Evolutionary conservation across 108 stramenopile species (phyloP), one percentile per base, ranked within the genome.

Genomic region (Cyclotella baltica): DNA sequence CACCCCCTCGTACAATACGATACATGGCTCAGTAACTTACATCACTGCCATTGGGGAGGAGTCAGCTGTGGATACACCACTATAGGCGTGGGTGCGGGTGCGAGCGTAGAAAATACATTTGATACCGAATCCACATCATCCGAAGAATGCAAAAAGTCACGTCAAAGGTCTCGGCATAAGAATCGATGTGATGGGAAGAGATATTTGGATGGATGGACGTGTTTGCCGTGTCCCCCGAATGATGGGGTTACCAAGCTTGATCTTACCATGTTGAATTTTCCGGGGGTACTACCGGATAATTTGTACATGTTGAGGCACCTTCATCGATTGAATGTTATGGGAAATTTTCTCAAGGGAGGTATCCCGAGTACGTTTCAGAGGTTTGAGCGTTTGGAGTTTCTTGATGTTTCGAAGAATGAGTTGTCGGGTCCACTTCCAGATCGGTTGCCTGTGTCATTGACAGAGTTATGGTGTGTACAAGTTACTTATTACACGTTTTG

Each of bases 181-280:
- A 40, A 52, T n/a, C 53, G 70, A 70, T 70, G 70, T 37, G 53
- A 70, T 56, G 53, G 70, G 9, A 40, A 15, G 6, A 55, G 51
- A 4, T 20, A 37, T 13, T 30, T 36, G 0, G 70, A 70, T 36
- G 13, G 59, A 25, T 30, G 57, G 31, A 56, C 65, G 2, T 19
- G 38, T 48, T 11, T 52, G 6, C 29, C 28, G 4, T 74, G 73
- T 58, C 77, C 83, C 6, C 70, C 75, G 0, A 29, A 55, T 28
- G 67, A 72, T 36, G 34, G 13, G 0, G 71, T 85, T 9, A 85
- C 84, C 8, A 76, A 74, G 36, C 72, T 86, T 58, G 77, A 83
- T 55, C 58, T 86, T 67, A 57, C 37, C 19, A 20, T 53, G 23
- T 23, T 55, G 8, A 34, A 47, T 30, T 53, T 83, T 33, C 25